A percentile compares a stretch with the other conserved stretches of the same genome.
Evolutionary conservation across 2,329 filamentous ascomycete species (phyloP).

Genomic region (Microcera coccophila): DNA sequence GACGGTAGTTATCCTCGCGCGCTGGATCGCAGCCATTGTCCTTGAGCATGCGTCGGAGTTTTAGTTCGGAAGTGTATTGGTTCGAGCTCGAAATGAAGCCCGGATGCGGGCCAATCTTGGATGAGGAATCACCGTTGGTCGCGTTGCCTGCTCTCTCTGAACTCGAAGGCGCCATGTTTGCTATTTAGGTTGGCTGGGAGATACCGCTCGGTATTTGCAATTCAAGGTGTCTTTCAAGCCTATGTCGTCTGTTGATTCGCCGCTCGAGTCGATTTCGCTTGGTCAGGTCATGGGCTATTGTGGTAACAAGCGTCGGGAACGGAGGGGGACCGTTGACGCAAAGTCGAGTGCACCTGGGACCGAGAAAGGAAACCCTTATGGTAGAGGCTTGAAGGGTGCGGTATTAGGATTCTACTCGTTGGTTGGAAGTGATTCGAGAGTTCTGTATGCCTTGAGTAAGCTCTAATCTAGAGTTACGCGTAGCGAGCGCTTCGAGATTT

Average conservation of each 20-base stretch:
- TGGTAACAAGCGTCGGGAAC: background rate
- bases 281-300: background rate
- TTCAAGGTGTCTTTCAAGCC: no score
- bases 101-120: constrained; percentile 41
- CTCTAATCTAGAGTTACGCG: background rate
- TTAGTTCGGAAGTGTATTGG: constrained; percentile 79
- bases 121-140: constrained; percentile 16
- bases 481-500: background rate
- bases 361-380: background rate
- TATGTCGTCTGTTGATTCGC: no score
- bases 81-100: constrained; percentile 49
- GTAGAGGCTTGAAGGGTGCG: background rate
- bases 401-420: background rate
- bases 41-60: constrained; percentile 68
- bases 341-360: background rate
- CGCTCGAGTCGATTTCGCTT: background rate
- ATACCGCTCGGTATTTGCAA: no score
- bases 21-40: constrained; percentile 68
- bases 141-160: constrained; percentile 7
- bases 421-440: background rate
- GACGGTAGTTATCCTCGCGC: constrained; percentile 72
- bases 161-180: constrained; percentile 15
- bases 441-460: background rate
- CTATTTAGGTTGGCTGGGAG: background rate
- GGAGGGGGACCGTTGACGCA: background rate